Base-by-base conservation (phyloP, 257 asterid genomes). In the Nicotiana otophora region DNA sequence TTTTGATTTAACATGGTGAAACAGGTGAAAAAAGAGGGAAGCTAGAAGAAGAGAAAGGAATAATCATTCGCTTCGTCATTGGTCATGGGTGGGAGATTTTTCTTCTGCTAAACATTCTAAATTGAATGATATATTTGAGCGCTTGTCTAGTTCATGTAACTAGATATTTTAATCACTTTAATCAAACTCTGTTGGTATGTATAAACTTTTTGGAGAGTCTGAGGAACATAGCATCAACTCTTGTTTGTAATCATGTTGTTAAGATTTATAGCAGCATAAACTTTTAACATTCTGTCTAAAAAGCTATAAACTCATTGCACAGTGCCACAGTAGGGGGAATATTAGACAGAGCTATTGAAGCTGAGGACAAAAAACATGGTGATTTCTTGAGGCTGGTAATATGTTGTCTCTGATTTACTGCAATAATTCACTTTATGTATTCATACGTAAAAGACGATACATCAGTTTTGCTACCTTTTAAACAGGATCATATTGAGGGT, bases 251-350 rank as follows among this genome's bases (percentile, higher is more conserved):
- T 20, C 60, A 12, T 23, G 58, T 46, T 42, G 5, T 51, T 75
- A 1, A 51, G 46, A 75, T 8, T 75, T 1, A 15, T 15, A 4
- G 28, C 42, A 51, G 1, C 34, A 9, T 28, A 26, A 28, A 15
- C 1, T 16, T 53, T 67, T 81, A 42, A 31, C 42, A 2, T 23
- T 28, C n/a, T 19, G 36, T 30, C 51, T 39, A 19, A 55, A 5
- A 66, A 81, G 74, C 14, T 26, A 7, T 55, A 19, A 23, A 81
- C 30, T 30, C 36, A 39, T 78, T 17, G 46, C 31, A n/a, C 92
- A 93, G 99, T 91, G 92, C 96, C 46, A 93, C 98, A 4, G 85
- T 91, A 74, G 99, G 99, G 48, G 99, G 99, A 12, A 91, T 95
- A 84, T 88, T 95, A 16, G 99, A 95, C 84, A 89, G 92, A 87